Evolutionary conservation across 2,329 filamentous ascomycete genomes (phyloP).

Genomic region (Verruconis gallopava): DNA sequence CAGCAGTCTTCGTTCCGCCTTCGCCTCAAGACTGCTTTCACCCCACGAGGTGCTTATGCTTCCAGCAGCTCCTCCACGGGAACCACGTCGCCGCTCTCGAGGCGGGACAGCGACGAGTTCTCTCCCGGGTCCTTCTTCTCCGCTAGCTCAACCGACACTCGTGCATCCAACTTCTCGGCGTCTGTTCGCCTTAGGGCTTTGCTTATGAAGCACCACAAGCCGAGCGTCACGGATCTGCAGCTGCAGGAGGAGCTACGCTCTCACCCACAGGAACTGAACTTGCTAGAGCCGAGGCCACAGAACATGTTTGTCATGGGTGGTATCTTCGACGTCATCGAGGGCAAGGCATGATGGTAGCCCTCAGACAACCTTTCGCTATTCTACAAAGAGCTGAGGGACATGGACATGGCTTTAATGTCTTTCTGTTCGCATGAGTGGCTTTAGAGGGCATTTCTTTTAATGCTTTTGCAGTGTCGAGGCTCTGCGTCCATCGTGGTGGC

Average conservation of each 20-base stretch:
- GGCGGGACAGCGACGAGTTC: constrained; percentile 7
- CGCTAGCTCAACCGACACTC: constrained; percentile 12
- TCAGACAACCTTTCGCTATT: too few relatives aligned
- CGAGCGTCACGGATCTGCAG: constrained; percentile 19
- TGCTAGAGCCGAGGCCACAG: constrained; percentile 21
- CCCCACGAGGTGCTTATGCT: constrained; percentile 1
- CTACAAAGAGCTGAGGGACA: too few relatives aligned
- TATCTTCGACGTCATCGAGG: constrained; percentile 21
- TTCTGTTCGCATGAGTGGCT: too few relatives aligned
- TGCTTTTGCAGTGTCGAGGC: too few relatives aligned
- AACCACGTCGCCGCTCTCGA: constrained; percentile 7
- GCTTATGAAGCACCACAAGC: constrained; percentile 17
- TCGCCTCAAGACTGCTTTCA: constrained; percentile 8
- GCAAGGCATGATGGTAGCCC: constrained; percentile 11
- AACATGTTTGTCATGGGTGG: constrained; percentile 16
- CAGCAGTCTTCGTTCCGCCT: constrained; percentile 7
- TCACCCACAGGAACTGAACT: constrained; percentile 14
- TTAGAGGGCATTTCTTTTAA: too few relatives aligned
- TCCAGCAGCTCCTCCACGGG: constrained; percentile 3
- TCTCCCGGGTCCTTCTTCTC: constrained; percentile 11
- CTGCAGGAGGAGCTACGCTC: constrained; percentile 18
- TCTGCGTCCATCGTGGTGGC: too few relatives aligned
- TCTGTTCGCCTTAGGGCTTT: constrained; percentile 8
- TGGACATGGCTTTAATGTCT: too few relatives aligned
- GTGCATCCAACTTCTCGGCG: constrained; percentile 13